Evolutionary conservation across 2,329 filamentous ascomycete species (phyloP).

Genomic region (Diaporthe caulivora): DNA sequence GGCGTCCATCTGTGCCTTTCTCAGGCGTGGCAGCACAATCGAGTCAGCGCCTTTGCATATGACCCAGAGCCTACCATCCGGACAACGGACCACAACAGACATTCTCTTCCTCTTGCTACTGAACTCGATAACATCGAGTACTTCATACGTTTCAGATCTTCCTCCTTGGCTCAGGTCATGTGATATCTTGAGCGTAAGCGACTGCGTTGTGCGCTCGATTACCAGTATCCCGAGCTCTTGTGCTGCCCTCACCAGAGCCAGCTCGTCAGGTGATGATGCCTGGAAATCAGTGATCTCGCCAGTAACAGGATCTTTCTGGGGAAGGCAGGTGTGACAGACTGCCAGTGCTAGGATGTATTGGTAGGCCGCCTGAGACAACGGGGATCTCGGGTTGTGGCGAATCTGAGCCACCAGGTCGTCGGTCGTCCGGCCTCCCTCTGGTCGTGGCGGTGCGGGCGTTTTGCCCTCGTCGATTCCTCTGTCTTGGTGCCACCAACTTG

Average conservation of each 20-base stretch:
- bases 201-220: constrained; percentile 77
- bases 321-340: constrained; percentile 90
- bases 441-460: constrained; percentile 57
- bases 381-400: constrained; percentile 75
- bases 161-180: constrained; percentile 54
- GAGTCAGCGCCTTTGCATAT: constrained; percentile 95
- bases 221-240: constrained; percentile 87
- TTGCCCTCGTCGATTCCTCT: constrained; percentile 66
- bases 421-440: constrained; percentile 69
- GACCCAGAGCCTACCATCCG: constrained; percentile 83
- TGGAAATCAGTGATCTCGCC: constrained; percentile 76
- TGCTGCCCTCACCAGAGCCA: constrained; percentile 86
- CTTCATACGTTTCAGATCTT: constrained; percentile 71
- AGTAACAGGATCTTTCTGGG: constrained; percentile 73
- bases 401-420: constrained; percentile 84
- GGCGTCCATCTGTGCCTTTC: constrained; percentile 74
- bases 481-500: constrained; percentile 90
- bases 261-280: constrained; percentile 89
- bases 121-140: constrained; percentile 91
- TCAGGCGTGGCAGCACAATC: constrained; percentile 81
- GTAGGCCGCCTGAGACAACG: constrained; percentile 78
- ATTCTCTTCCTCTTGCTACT: constrained; percentile 91
- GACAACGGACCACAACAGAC: constrained; percentile 87
- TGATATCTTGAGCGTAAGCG: constrained; percentile 67
- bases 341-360: constrained; percentile 88